Percentiles rank a stretch among this genome's conserved stretches.
phyloP scores from a whole-genome alignment of 2,329 filamentous ascomycete species.

The Beauveria sp. region DNA sequence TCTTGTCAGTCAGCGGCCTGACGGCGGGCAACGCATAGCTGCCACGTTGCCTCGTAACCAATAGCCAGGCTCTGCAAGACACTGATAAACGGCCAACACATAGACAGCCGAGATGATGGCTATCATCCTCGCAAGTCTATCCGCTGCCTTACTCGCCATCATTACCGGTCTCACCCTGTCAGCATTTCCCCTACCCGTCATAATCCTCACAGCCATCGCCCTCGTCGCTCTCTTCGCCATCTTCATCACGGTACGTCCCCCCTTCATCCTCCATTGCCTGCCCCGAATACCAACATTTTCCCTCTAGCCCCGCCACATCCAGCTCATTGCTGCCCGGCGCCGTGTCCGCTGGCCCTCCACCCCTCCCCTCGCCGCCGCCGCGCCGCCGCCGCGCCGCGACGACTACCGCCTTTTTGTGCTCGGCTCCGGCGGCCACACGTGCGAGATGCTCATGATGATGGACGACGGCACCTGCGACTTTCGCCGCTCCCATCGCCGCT shows the following conservation, averaged over 20 bases:
- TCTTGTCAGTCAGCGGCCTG: background rate
- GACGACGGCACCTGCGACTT: slow-evolving; percentile 46
- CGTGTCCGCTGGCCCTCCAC: slow-evolving; percentile 10
- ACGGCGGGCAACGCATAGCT: background rate
- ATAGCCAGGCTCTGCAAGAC: background rate
- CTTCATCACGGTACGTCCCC: slow-evolving; percentile 23
- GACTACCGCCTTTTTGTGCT: slow-evolving; percentile 70
- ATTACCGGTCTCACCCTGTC: background rate
- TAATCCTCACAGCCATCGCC: slow-evolving; percentile 15
- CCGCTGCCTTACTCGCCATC: background rate
- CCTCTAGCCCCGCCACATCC: slow-evolving; percentile 23
- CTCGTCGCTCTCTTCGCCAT: slow-evolving; percentile 17
- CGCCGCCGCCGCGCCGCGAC: slow-evolving; percentile 7
- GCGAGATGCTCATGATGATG: slow-evolving; percentile 88
- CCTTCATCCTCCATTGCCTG: background rate
- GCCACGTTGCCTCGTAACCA: slow-evolving; percentile 2
- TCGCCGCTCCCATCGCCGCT: slow-evolving; percentile 61
- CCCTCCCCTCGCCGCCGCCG: background rate
- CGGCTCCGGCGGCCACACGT: slow-evolving; percentile 88
- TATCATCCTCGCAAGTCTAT: background rate
- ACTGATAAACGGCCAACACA: background rate
- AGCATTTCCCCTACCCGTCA: slow-evolving; percentile 8
- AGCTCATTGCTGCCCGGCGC: slow-evolving; percentile 19
- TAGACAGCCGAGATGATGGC: background rate
- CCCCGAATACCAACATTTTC: background rate